phyloP scores from a whole-genome alignment of 441 rosid genomes.

The Kokia cookei region DNA sequence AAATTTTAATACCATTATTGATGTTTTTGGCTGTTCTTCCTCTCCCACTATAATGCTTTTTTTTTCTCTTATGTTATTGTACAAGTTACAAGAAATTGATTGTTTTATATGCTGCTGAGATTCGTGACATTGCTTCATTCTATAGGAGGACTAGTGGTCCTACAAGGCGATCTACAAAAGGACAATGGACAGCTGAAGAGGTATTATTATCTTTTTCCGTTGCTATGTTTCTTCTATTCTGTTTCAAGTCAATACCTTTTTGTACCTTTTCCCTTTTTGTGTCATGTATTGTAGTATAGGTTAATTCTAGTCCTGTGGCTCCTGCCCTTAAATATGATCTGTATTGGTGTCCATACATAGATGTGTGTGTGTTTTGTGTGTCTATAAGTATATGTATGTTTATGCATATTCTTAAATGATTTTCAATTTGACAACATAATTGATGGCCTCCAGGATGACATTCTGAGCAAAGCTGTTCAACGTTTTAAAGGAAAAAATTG shows the following conservation, averaged over 20 bases:
- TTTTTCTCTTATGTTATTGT: neutral
- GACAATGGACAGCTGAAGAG: constrained; percentile 99
- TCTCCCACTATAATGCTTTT: neutral
- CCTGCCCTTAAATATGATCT: neutral
- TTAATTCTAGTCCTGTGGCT: neutral
- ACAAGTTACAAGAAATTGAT: neutral
- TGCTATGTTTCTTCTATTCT: neutral
- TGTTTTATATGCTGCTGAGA: neutral
- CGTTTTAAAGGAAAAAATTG: constrained; percentile 96
- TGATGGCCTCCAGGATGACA: constrained; percentile 65
- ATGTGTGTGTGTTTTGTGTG: neutral
- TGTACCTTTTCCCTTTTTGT: neutral
- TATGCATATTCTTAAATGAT: neutral
- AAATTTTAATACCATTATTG: neutral
- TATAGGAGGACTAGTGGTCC: constrained; percentile 95
- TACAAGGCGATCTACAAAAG: constrained; percentile 93
- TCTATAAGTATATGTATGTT: neutral
- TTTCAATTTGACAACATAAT: neutral
- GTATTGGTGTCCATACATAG: neutral
- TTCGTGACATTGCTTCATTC: constrained; percentile 3
- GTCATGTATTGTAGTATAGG: neutral
- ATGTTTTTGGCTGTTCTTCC: neutral
- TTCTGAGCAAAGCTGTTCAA: constrained; percentile 84
- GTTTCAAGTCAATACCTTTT: neutral
- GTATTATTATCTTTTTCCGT: constrained; percentile 24